Evolutionary conservation across 148 eudicot genomes (phyloP), one percentile per base, ranked within the genome.

Genomic region (Chenopodium formosanum): DNA sequence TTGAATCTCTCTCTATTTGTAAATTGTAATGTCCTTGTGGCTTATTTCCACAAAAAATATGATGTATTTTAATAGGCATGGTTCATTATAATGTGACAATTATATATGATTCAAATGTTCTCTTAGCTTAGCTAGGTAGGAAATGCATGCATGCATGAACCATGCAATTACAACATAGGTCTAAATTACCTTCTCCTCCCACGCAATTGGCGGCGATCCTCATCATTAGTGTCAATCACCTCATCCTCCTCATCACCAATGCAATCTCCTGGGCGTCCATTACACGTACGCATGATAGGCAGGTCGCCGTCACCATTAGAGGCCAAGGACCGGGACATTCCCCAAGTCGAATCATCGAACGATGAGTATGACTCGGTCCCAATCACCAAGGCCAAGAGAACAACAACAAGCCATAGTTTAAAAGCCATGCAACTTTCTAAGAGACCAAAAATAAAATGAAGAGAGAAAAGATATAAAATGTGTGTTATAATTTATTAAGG

Each of bases 191-290:
- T 81, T 37, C 65, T 48, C 14, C 44, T 22, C 5, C 52, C 74
- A 20, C 29, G 68, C 64, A 88, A 72, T 58, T 74, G 85, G 2
- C 88, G 79, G 4, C 83, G 85, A 4, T 69, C 62, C 62, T 56
- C 63, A n/a, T 77, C 60, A 46, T 82, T 84, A 6, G 87, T 77
- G 56, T 69, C 87, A 73, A 86, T 46, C 79, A 80, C 80, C 70
- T 25, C 78, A 52, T 86, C 88, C 34, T 82, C 89, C 32, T 82
- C 88, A 7, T 79, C 82, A 31, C 82, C 80, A 11, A 86, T 76
- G 64, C 88, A 85, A 27, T 82, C 85, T 44, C 85, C 87, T 13
- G 80, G 67, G 12, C 62, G 82, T 0, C 87, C 88, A 13, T 79
- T 77, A 67, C 90, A 88, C 22, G 79, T 29, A 2, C 48, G 81